Conservation (phyloP, 2,329 filamentous ascomycete species). For the Phyllosticta capitalensis region DNA sequence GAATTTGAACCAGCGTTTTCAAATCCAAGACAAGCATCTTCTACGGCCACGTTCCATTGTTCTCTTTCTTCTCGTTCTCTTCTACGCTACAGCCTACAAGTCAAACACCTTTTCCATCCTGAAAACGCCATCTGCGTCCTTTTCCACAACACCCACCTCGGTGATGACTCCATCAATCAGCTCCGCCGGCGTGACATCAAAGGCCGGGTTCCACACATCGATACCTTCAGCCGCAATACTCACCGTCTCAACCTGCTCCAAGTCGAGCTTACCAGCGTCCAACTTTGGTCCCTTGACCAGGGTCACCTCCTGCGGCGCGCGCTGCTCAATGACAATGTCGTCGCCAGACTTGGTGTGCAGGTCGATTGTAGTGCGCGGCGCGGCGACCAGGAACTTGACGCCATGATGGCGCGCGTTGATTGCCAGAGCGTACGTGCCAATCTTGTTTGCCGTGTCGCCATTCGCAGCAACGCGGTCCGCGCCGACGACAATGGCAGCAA, state of each 20-base stretch:
- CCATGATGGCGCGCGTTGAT: slow-evolving; percentile 84
- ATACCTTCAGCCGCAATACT: slow-evolving; percentile 71
- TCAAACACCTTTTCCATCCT: slow-evolving; percentile 39
- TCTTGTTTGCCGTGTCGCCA: slow-evolving; percentile 97
- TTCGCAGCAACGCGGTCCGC: slow-evolving; percentile 93
- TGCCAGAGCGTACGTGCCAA: slow-evolving; percentile 86
- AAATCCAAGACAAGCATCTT: background rate
- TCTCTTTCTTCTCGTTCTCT: no score
- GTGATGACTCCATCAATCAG: slow-evolving; percentile 93
- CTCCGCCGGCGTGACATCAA: slow-evolving; percentile 83
- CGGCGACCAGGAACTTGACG: slow-evolving; percentile 89
- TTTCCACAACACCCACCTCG: slow-evolving; percentile 78
- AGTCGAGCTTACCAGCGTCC: slow-evolving; percentile 54
- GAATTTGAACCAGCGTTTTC: background rate
- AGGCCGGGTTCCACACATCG: slow-evolving; percentile 90
- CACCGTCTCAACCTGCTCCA: slow-evolving; percentile 56
- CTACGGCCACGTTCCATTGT: background rate
- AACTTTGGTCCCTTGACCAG: slow-evolving; percentile 69
- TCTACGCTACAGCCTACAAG: background rate
- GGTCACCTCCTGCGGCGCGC: slow-evolving; percentile 71
- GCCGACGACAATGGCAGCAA: slow-evolving; percentile 84
- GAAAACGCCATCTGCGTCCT: slow-evolving; percentile 62
- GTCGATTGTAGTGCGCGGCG: slow-evolving; percentile 90
- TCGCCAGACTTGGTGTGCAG: slow-evolving; percentile 65
- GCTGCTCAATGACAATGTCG: slow-evolving; percentile 84